Percentiles rank a stretch among this genome's conserved stretches.
These are phyloP conservation scores for Fusarium brachygibbosum DNA, from an alignment of 2,329 filamentous ascomycete genomes.

Conservation along the genomic window DNA sequence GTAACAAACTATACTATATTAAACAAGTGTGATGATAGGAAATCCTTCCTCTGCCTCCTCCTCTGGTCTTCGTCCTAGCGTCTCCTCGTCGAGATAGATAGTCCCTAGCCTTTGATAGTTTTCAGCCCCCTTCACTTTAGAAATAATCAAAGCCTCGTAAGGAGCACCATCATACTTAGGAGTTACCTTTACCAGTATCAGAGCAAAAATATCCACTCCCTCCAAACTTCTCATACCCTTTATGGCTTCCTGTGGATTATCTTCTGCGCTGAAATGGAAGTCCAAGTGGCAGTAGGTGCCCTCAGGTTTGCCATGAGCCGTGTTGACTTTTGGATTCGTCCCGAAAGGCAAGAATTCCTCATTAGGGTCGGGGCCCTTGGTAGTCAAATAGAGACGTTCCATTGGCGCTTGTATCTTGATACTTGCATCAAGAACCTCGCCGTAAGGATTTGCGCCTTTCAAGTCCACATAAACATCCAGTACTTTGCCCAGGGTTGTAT, in stretches of 20 bases:
- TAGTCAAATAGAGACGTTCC: background rate
- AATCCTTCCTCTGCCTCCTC: background rate
- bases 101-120: slow-evolving; percentile 8
- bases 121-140: background rate
- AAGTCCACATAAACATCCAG: background rate
- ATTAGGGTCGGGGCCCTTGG: background rate
- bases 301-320: too few species aligned
- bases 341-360: too few species aligned
- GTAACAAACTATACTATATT: too few species aligned
- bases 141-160: background rate
- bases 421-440: background rate
- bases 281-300: background rate
- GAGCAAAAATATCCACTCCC: slow-evolving; percentile 1
- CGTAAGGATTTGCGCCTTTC: slow-evolving; percentile 1
- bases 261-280: background rate
- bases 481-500: background rate
- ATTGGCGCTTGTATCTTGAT: background rate
- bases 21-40: background rate
- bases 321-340: too few species aligned
- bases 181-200: background rate
- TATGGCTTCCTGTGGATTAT: background rate
- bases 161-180: accelerated
- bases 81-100: background rate
- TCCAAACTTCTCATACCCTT: background rate
- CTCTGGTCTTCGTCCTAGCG: background rate